phyloP scores from a whole-genome alignment of 805 yeast species.

The Candida rishiriensis region DNA sequence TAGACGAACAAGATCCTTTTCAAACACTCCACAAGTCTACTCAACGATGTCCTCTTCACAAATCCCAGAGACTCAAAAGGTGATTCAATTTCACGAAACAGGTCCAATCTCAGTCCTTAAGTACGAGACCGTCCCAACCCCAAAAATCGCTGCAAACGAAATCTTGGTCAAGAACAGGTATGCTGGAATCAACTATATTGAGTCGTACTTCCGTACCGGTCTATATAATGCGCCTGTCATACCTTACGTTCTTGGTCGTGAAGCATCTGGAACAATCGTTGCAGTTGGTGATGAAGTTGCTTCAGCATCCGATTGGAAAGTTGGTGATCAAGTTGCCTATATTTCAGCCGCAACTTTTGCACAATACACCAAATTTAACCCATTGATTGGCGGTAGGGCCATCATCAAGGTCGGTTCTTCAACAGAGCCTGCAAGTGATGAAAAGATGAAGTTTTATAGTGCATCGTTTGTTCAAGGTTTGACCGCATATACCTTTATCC shows the following conservation, averaged over 20 bases:
- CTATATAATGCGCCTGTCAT: conserved; percentile 49
- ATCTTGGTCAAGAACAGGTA: conserved; percentile 68
- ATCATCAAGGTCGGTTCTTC: conserved; percentile 47
- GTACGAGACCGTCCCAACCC: conserved; percentile 56
- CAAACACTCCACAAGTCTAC: not conserved
- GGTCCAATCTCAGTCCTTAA: conserved; percentile 59
- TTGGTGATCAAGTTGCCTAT: conserved; percentile 73
- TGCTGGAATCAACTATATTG: conserved; percentile 81
- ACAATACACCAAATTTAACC: conserved; percentile 56
- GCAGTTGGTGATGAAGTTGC: conserved; percentile 57
- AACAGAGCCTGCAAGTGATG: conserved; percentile 34
- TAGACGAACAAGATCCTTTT: too few relatives aligned
- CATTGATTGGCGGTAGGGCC: conserved; percentile 16
- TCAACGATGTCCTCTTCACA: not conserved
- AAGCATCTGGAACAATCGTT: conserved; percentile 65
- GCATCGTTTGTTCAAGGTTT: conserved; percentile 67
- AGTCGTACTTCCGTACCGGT: conserved; percentile 77
- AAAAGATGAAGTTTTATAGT: conserved; percentile 49
- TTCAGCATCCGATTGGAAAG: conserved; percentile 34
- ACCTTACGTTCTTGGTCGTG: conserved; percentile 70
- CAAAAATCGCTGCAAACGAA: conserved; percentile 51
- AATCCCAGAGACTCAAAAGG: conserved; percentile 56
- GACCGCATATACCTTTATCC: conserved; percentile 70
- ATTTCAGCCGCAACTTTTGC: conserved; percentile 55
- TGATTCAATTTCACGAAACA: conserved; percentile 45